phyloP scores from a whole-genome alignment of 169 alveolate species.

The Plasmodium cynomolgi region DNA sequence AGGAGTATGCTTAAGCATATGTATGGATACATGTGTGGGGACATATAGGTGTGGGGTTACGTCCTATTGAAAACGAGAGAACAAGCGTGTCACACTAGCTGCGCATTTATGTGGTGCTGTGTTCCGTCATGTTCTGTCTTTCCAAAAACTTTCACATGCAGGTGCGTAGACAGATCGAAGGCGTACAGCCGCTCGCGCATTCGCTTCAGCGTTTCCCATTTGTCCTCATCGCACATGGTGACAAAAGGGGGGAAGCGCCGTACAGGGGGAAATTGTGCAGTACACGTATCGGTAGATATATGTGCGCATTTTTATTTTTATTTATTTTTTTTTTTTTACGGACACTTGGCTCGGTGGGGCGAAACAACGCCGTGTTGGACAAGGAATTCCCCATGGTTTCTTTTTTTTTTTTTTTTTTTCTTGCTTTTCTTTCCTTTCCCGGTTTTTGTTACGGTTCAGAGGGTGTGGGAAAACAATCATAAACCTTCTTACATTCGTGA shows the following conservation, averaged over 20 bases:
- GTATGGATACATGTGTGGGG: background rate
- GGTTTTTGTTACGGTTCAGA: background rate
- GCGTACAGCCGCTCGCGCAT: background rate
- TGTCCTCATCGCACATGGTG: background rate
- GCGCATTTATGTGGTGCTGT: background rate
- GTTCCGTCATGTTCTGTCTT: background rate
- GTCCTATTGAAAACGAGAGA: background rate
- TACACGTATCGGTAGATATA: background rate
- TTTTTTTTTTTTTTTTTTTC: background rate
- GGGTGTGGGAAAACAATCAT: background rate
- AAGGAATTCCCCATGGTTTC: constrained; percentile 41
- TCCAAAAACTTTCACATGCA: background rate
- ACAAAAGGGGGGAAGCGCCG: background rate
- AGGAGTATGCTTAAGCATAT: background rate
- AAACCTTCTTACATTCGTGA: background rate
- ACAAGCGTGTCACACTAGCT: background rate
- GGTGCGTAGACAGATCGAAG: background rate
- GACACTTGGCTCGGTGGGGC: constrained; percentile 73
- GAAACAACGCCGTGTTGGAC: constrained; percentile 58
- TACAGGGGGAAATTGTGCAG: background rate
- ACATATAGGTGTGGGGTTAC: background rate
- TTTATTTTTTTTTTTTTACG: background rate
- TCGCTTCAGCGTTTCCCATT: background rate
- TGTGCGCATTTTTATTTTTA: background rate
- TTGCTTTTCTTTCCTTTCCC: background rate